phyloP scores from a whole-genome alignment of 202 grass and related monocot species.

The Panicum virgatum region DNA sequence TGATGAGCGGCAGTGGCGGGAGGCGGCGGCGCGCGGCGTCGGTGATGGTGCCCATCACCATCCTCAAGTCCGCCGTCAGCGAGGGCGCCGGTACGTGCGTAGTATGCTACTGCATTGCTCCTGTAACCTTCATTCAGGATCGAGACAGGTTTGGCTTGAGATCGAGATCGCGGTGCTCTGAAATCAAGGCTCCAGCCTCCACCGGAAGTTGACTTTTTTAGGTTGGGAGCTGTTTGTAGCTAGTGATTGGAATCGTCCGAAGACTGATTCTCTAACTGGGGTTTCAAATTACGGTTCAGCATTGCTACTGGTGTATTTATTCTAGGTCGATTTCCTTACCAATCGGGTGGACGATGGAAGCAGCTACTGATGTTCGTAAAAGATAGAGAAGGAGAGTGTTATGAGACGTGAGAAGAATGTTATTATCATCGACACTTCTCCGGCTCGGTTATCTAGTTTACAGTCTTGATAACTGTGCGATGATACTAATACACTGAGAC shows the following conservation, averaged over 20 bases:
- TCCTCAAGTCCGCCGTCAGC: conserved; percentile 56
- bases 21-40: conserved; percentile 23
- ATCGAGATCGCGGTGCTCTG: background rate
- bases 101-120: background rate
- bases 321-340: background rate
- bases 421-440: too few species aligned
- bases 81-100: conserved; percentile 73
- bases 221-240: background rate
- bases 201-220: background rate
- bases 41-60: conserved; percentile 65
- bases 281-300: background rate
- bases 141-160: background rate
- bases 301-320: background rate
- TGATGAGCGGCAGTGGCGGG: background rate
- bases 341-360: background rate
- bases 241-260: background rate
- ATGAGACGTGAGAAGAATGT: too few species aligned
- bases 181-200: background rate
- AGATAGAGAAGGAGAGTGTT: too few species aligned
- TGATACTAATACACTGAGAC: too few species aligned
- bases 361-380: background rate
- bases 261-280: background rate
- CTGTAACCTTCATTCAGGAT: background rate
- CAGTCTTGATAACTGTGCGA: too few species aligned
- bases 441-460: too few species aligned